Evolutionary conservation across 169 alveolate genomes (phyloP).

Genomic region (Besnoitia besnoiti): DNA sequence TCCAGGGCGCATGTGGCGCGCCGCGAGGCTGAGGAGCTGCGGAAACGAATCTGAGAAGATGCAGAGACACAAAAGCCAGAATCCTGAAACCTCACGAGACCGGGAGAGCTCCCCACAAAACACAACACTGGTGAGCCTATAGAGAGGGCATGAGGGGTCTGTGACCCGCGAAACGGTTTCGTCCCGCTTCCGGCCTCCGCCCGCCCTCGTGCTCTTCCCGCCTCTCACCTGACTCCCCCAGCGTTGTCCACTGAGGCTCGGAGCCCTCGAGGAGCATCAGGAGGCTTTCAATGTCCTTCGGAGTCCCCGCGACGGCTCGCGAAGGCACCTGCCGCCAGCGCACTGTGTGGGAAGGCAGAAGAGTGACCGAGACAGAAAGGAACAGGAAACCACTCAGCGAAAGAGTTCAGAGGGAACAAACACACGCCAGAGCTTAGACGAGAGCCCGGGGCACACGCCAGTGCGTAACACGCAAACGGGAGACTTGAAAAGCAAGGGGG

Average conservation of each 20-base stretch:
- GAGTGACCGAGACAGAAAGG: background rate
- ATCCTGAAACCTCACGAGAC: background rate
- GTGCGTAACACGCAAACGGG: no score
- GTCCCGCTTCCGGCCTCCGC: background rate
- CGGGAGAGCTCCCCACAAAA: background rate
- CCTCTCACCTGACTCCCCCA: background rate
- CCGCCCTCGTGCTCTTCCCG: background rate
- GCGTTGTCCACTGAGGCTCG: conserved; percentile 1
- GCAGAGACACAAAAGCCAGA: background rate
- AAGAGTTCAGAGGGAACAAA: background rate
- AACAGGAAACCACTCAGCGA: background rate
- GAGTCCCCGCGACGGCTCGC: background rate
- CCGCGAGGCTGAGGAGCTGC: background rate
- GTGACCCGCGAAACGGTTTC: background rate
- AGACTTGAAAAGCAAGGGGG: no score
- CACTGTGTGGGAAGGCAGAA: background rate
- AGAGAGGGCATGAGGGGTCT: background rate
- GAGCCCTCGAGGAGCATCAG: background rate
- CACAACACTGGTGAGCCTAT: background rate
- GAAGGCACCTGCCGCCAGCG: background rate
- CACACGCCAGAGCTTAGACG: background rate
- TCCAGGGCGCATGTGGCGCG: conserved; percentile 20
- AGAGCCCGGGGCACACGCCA: no score
- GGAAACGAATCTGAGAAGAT: background rate
- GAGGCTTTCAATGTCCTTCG: background rate